These are phyloP conservation scores for Piloderma croceum DNA, from an alignment of 768 basidiomycete genomes.

Conservation along the genomic window DNA sequence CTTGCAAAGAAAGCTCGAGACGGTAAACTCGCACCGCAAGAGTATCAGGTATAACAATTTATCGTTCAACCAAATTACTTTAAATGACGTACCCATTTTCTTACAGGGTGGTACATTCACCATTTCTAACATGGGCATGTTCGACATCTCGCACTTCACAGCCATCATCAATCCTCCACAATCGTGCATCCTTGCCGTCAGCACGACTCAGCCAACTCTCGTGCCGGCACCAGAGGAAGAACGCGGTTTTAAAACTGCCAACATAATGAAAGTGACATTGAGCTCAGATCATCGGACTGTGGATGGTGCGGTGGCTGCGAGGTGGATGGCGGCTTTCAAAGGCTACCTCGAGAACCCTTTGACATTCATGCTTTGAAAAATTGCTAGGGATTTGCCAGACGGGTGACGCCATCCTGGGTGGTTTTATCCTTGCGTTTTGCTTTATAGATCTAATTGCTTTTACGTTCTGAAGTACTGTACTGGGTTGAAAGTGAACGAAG, in stretches of 20 bases:
- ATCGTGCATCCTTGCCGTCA: conserved; percentile 95
- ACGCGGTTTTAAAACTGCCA: conserved; percentile 89
- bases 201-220: conserved; percentile 78
- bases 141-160: conserved; percentile 89
- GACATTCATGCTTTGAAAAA: conserved; percentile 82
- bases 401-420: too few relatives aligned
- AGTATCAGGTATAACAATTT: conserved; percentile 73
- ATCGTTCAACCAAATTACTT: neutral
- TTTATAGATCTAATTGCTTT: too few relatives aligned
- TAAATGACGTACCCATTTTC: neutral
- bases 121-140: conserved; percentile 99
- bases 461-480: too few relatives aligned
- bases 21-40: conserved; percentile 88
- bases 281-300: conserved; percentile 94
- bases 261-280: conserved; percentile 93
- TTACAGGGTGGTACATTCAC: conserved; percentile 92
- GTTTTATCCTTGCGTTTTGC: too few relatives aligned
- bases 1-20: conserved; percentile 95
- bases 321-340: conserved; percentile 91
- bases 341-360: conserved; percentile 95
- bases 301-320: conserved; percentile 92
- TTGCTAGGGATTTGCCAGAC: neutral
- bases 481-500: too few relatives aligned
- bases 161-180: conserved; percentile 99
- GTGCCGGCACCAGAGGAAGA: conserved; percentile 85